Conservation (phyloP, 1,284 basidiomycete genomes). For the Leucoagaricus sp. region DNA sequence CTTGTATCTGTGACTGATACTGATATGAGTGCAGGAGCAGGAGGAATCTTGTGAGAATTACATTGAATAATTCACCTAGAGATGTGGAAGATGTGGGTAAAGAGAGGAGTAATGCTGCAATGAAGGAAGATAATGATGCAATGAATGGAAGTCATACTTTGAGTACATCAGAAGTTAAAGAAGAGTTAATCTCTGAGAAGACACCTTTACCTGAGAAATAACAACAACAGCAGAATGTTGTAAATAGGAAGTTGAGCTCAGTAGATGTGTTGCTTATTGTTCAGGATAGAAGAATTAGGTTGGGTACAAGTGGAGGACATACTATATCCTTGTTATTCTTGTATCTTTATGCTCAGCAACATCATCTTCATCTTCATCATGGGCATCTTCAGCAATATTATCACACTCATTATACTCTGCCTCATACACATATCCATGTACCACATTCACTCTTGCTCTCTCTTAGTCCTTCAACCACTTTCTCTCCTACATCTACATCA, state of each 20-base stretch:
- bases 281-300: slow-evolving; percentile 53
- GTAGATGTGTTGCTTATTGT: slow-evolving; percentile 33
- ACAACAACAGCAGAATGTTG: background rate
- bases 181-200: slow-evolving; percentile 9
- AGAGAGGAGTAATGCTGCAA: slow-evolving; percentile 1
- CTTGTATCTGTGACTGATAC: slow-evolving; percentile 46
- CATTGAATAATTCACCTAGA: slow-evolving; percentile 50
- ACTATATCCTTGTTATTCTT: too few species aligned
- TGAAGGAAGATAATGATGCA: slow-evolving; percentile 7
- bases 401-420: background rate
- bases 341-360: background rate
- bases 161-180: background rate
- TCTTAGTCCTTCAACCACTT: background rate
- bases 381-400: background rate
- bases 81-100: slow-evolving; percentile 29
- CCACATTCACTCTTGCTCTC: background rate
- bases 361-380: background rate
- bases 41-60: slow-evolving; percentile 66
- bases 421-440: slow-evolving; percentile 4
- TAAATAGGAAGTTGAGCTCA: background rate
- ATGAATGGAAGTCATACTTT: slow-evolving; percentile 10
- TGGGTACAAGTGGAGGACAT: too few species aligned
- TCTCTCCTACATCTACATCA: background rate
- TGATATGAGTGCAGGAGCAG: too few species aligned
- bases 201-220: slow-evolving; percentile 10